These are phyloP conservation scores for Prunus campanulata DNA, from an alignment of 306 rosid species.

Conservation along the genomic window DNA sequence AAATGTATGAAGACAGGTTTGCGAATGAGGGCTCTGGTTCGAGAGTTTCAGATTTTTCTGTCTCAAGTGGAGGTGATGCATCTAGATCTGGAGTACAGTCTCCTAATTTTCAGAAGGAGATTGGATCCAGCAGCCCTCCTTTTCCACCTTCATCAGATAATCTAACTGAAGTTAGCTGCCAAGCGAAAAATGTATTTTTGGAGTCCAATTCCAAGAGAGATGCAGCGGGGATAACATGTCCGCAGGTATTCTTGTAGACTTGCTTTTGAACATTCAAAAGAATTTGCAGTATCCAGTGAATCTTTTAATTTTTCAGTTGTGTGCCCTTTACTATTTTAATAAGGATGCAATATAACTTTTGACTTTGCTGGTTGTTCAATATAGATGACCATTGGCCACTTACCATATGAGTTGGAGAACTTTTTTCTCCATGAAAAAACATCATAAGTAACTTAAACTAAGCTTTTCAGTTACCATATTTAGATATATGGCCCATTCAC, in stretches of 20 bases:
- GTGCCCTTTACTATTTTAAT: neutral
- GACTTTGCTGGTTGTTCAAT: too few relatives aligned
- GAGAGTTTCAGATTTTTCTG: conserved; percentile 72
- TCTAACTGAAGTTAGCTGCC: conserved; percentile 55
- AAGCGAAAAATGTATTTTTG: conserved; percentile 22
- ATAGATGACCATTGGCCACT: neutral
- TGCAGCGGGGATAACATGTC: conserved; percentile 38
- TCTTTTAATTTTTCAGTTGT: neutral
- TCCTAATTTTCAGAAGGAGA: conserved; percentile 56
- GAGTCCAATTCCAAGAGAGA: conserved; percentile 47
- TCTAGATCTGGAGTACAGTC: conserved; percentile 67
- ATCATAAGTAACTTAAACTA: neutral
- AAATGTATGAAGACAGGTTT: conserved; percentile 63
- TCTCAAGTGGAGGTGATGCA: conserved; percentile 67
- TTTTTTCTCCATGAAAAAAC: neutral
- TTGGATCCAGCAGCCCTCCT: conserved; percentile 56
- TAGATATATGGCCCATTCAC: neutral
- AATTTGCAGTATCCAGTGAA: neutral
- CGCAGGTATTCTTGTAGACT: conserved; percentile 42
- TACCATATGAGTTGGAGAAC: neutral
- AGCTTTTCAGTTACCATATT: neutral
- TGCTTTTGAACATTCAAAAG: neutral
- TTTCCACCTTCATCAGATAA: conserved; percentile 38
- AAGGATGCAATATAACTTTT: neutral
- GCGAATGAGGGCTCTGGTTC: conserved; percentile 72